Evolutionary conservation across 176 grass and related monocot genomes (phyloP).

Genomic region (Ensete ventricosum): DNA sequence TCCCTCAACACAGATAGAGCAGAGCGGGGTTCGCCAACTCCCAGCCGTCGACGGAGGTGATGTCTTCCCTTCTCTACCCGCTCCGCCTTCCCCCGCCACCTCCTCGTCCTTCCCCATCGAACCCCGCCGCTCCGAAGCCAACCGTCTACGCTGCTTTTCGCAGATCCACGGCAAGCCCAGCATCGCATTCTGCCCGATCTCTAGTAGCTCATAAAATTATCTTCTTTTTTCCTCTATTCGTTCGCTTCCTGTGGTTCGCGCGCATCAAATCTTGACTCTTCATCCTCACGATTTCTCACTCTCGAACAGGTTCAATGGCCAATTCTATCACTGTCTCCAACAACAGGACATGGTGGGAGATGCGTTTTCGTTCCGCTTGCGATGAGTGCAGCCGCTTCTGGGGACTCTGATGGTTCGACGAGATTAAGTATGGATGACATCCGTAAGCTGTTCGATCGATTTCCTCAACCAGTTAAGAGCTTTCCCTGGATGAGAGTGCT

Average conservation of each 20-base stretch:
- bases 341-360: not conserved
- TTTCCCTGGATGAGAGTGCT: conserved; percentile 22
- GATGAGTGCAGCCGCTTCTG: conserved; percentile 1
- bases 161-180: not conserved
- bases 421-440: not conserved
- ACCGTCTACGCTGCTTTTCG: not conserved
- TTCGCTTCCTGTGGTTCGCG: not conserved
- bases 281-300: too few species aligned
- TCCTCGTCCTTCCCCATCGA: not conserved
- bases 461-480: conserved; percentile 21
- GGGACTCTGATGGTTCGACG: not conserved
- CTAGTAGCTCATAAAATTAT: not conserved
- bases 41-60: not conserved
- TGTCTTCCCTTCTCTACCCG: conserved; percentile 1
- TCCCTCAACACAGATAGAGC: not conserved
- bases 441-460: conserved; percentile 11
- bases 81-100: not conserved
- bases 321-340: not conserved
- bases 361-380: not conserved
- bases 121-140: not conserved
- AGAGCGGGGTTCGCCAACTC: not conserved
- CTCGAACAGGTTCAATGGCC: not conserved
- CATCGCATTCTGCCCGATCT: not conserved
- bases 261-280: not conserved
- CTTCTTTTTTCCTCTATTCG: too few species aligned